These are phyloP conservation scores for Aspergillus neotritici DNA, from an alignment of 2,329 filamentous ascomycete species.

Conservation along the genomic window DNA sequence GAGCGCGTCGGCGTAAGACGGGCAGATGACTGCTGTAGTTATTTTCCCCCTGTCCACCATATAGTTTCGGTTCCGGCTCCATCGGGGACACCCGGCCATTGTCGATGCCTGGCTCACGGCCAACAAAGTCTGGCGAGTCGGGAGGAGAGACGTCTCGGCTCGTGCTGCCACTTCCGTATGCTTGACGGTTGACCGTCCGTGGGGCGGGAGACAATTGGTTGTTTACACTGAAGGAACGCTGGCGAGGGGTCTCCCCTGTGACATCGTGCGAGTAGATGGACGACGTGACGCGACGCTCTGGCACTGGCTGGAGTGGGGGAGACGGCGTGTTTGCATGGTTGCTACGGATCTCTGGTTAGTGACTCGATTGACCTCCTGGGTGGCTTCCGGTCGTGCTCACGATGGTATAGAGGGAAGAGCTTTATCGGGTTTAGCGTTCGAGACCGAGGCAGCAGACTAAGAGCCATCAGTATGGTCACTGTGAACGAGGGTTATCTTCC, in stretches of 20 bases:
- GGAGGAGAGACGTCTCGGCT: constrained; percentile 46
- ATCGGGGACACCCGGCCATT: constrained; percentile 38
- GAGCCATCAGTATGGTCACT: constrained; percentile 23
- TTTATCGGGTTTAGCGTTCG: constrained; percentile 8
- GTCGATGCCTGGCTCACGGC: constrained; percentile 21
- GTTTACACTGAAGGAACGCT: constrained; percentile 14
- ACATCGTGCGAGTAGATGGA: constrained; percentile 55
- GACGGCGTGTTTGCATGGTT: constrained; percentile 11
- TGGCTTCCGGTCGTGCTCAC: constrained; percentile 24
- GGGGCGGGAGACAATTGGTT: constrained; percentile 7
- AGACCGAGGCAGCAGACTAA: constrained; percentile 12
- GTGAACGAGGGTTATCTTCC: constrained; percentile 44
- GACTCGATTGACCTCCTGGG: constrained; percentile 1
- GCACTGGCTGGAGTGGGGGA: constrained; percentile 14
- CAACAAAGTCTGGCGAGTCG: constrained; percentile 35
- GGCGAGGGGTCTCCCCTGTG: constrained; percentile 24
- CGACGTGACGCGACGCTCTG: constrained; percentile 46
- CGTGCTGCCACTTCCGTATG: constrained; percentile 1
- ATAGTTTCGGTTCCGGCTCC: constrained; percentile 20
- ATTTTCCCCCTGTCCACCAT: constrained; percentile 14
- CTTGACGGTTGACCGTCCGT: neutral
- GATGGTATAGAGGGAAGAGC: constrained; percentile 35
- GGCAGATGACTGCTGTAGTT: constrained; percentile 26
- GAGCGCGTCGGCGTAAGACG: constrained; percentile 19
- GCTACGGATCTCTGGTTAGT: constrained; percentile 12